These are phyloP conservation scores for Takakia lepidozioides DNA, from an alignment of 225 moss, liverwort and hornwort genomes.

Conservation along the genomic window DNA sequence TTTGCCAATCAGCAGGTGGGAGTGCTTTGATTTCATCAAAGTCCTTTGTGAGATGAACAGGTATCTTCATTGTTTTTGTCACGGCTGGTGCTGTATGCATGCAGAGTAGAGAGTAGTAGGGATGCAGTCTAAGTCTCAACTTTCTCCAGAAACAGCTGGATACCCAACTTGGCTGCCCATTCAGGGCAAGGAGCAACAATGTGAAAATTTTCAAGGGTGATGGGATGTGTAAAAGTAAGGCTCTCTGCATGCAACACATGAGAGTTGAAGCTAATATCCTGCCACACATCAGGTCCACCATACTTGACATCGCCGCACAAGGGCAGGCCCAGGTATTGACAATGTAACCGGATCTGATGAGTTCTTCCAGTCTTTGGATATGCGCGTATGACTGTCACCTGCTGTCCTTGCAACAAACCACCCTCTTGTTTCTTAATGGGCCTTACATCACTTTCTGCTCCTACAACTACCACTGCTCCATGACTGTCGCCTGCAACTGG, in stretches of 20 bases:
- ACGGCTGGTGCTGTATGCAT: no score
- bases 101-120: no score
- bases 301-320: constrained; percentile 89
- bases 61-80: no score
- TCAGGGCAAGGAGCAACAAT: constrained; percentile 64
- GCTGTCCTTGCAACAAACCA: constrained; percentile 14
- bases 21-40: no score
- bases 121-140: no score
- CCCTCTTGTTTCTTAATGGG: constrained; percentile 3
- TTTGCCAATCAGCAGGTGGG: no score
- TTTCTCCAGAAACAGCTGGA: constrained; percentile 33
- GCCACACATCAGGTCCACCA: constrained; percentile 71
- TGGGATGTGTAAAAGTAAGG: constrained; percentile 76
- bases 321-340: constrained; percentile 74
- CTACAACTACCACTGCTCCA: constrained; percentile 17
- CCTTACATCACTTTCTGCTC: constrained; percentile 31
- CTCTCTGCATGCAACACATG: constrained; percentile 88
- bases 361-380: constrained; percentile 88
- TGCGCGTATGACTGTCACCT: constrained; percentile 70
- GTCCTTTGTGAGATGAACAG: no score
- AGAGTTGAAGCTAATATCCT: constrained; percentile 54
- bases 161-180: constrained; percentile 68
- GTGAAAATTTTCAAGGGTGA: constrained; percentile 43
- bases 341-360: constrained; percentile 93
- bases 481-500: constrained; percentile 4